Evolutionary conservation across 305 asterid species (phyloP).

Genomic region (Plantago lanceolata): DNA sequence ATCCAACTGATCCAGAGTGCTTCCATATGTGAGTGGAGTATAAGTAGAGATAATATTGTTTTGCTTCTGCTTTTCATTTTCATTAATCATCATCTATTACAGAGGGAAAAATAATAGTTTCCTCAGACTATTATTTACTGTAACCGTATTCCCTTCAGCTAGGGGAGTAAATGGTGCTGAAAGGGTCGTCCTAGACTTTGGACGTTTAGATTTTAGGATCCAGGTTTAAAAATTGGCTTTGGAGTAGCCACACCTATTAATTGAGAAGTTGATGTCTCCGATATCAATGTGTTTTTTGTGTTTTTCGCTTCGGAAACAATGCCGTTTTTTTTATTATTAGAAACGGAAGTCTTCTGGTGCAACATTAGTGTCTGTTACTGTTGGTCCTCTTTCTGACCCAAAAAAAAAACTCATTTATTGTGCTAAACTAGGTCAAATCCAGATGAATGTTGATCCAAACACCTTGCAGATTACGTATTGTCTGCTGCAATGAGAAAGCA

Average conservation of each 20-base stretch:
- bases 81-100: neutral
- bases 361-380: no score
- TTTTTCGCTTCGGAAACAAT: no score
- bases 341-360: no score
- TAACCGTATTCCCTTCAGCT: neutral
- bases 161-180: neutral
- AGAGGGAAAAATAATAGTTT: neutral
- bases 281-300: no score
- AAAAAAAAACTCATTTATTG: neutral
- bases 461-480: neutral
- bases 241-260: no score
- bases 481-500: neutral
- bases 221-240: no score
- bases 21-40: slow-evolving; percentile 74
- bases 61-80: neutral
- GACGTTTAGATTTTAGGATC: no score
- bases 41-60: neutral
- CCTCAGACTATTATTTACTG: neutral
- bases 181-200: no score
- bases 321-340: no score
- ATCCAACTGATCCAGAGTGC: slow-evolving; percentile 98
- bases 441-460: no score
- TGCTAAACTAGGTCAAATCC: neutral
- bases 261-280: no score
- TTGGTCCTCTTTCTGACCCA: no score